phyloP scores from a whole-genome alignment of 192 early-diverging fungal genomes.

The Coemansia sp. region DNA sequence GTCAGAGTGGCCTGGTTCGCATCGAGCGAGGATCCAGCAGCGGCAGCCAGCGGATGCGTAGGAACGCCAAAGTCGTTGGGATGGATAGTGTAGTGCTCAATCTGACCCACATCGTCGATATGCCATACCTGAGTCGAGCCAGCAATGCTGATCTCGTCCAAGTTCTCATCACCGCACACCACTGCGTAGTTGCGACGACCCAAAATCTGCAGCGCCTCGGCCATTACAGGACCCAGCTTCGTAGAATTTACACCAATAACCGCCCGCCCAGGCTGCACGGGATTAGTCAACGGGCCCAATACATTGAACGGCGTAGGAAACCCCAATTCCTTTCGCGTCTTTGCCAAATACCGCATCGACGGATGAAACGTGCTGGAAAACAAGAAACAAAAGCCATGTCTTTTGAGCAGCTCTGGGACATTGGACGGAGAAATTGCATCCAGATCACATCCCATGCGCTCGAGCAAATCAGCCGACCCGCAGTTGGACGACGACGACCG shows the following conservation, averaged over 20 bases:
- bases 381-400: constrained; percentile 83
- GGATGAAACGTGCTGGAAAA: constrained; percentile 92
- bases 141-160: constrained; percentile 92
- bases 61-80: constrained; percentile 88
- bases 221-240: constrained; percentile 75
- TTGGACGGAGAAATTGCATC: constrained; percentile 61
- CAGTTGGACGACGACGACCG: constrained; percentile 85
- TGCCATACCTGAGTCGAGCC: constrained; percentile 90
- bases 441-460: constrained; percentile 78
- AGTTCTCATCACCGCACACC: constrained; percentile 84
- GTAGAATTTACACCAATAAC: constrained; percentile 89
- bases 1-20: constrained; percentile 76
- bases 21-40: constrained; percentile 66
- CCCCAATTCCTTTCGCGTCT: constrained; percentile 80
- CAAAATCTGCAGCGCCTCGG: constrained; percentile 73
- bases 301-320: constrained; percentile 94
- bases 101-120: constrained; percentile 60
- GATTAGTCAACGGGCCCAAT: constrained; percentile 89
- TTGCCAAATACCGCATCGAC: constrained; percentile 77
- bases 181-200: constrained; percentile 87
- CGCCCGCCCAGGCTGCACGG: constrained; percentile 74
- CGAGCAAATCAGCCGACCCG: constrained; percentile 94
- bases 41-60: constrained; percentile 67
- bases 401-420: constrained; percentile 63
- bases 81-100: constrained; percentile 65